Percentiles rank a stretch among this genome's conserved stretches.
These are phyloP conservation scores for Pichia norvegensis DNA, from an alignment of 1,139 yeast species.

Conservation along the genomic window DNA sequence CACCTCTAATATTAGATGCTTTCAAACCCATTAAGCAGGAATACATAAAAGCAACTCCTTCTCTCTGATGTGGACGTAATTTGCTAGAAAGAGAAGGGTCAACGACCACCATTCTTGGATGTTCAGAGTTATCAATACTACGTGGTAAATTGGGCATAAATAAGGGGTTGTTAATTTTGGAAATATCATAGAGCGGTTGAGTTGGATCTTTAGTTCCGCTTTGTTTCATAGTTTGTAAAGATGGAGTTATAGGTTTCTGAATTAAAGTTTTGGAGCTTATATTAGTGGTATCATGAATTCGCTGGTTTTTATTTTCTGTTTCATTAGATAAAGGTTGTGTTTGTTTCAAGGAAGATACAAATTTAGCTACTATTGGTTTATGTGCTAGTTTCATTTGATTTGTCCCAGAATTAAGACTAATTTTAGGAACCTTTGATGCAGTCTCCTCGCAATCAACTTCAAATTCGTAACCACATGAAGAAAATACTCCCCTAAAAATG, in stretches of 20 bases:
- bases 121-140: slow-evolving; percentile 10
- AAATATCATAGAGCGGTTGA: slow-evolving; percentile 11
- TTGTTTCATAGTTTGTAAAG: background rate
- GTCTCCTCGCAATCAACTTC: slow-evolving; percentile 37
- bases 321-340: background rate
- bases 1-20: slow-evolving; percentile 55
- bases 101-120: slow-evolving; percentile 40
- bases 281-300: background rate
- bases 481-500: slow-evolving; percentile 36
- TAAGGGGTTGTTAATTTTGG: slow-evolving; percentile 31
- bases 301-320: too few species aligned
- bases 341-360: background rate
- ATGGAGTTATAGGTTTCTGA: background rate
- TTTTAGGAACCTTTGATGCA: slow-evolving; percentile 4
- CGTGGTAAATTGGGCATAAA: slow-evolving; percentile 35
- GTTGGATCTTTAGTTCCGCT: background rate
- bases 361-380: background rate
- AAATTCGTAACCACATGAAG: slow-evolving; percentile 45
- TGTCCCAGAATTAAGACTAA: background rate
- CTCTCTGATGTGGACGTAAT: slow-evolving; percentile 77
- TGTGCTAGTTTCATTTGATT: background rate
- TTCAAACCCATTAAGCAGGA: slow-evolving; percentile 70
- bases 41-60: slow-evolving; percentile 74
- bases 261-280: background rate
- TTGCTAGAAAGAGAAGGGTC: slow-evolving; percentile 55